Evolutionary conservation across 176 grass and related monocot species (phyloP).

Genomic region (Avena atlantica): DNA sequence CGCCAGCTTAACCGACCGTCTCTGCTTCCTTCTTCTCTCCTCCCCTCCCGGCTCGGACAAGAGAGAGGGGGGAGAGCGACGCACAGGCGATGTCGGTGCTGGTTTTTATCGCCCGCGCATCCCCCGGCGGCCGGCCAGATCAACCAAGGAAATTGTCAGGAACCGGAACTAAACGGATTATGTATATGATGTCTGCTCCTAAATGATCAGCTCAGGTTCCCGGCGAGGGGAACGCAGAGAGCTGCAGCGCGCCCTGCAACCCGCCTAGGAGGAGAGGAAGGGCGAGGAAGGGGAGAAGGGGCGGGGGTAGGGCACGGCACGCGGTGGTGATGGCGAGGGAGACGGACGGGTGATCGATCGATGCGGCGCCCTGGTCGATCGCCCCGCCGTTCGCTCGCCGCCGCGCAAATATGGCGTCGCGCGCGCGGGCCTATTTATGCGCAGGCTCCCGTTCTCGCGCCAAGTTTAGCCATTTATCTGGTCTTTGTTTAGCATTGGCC

Average conservation of each 20-base stretch:
- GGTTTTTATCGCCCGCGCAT: slow-evolving; percentile 10
- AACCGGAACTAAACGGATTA: background rate
- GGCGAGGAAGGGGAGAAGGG: background rate
- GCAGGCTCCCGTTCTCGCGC: background rate
- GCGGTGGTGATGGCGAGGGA: slow-evolving; percentile 45
- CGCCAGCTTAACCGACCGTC: background rate
- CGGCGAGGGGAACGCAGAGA: background rate
- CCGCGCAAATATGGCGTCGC: slow-evolving; percentile 28
- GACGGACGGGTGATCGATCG: slow-evolving; percentile 43
- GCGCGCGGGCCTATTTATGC: background rate
- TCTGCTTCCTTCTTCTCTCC: slow-evolving; percentile 29
- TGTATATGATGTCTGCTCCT: background rate
- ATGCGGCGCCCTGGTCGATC: slow-evolving; percentile 34
- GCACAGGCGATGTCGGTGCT: background rate
- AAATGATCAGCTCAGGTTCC: slow-evolving; percentile 29
- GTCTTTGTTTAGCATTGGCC: too few species aligned
- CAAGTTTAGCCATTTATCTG: too few species aligned
- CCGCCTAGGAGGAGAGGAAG: slow-evolving; percentile 19
- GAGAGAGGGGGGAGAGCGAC: slow-evolving; percentile 42
- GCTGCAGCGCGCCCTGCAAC: slow-evolving; percentile 39
- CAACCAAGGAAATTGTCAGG: background rate
- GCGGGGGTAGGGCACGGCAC: background rate
- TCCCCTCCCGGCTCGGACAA: slow-evolving; percentile 43
- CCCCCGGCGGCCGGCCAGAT: background rate
- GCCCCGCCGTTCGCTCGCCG: slow-evolving; percentile 48